These are phyloP conservation scores for Ottelia alismoides DNA, from an alignment of 106 monocot species.

Conservation along the genomic window DNA sequence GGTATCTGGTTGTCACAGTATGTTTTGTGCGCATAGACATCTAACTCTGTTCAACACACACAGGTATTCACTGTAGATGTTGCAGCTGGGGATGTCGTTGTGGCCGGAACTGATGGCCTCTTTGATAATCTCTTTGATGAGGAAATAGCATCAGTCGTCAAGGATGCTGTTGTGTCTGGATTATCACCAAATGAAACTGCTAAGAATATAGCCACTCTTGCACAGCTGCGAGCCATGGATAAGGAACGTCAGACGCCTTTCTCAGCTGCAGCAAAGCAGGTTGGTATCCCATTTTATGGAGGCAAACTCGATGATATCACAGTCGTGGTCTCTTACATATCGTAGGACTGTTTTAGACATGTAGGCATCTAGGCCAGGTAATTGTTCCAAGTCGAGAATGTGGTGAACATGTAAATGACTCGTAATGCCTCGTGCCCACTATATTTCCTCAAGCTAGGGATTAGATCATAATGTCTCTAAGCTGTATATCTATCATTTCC, in stretches of 20 bases:
- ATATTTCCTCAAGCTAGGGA: too few species aligned
- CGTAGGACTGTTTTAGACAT: too few species aligned
- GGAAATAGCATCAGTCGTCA: conserved; percentile 41
- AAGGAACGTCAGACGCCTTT: conserved; percentile 53
- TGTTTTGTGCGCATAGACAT: too few species aligned
- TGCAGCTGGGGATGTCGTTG: conserved; percentile 42
- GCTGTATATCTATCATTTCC: too few species aligned
- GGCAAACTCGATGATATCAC: conserved; percentile 67
- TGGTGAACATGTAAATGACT: too few species aligned
- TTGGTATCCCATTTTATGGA: conserved; percentile 46
- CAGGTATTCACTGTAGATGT: conserved; percentile 45
- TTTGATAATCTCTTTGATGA: conserved; percentile 54
- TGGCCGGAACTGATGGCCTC: conserved; percentile 55
- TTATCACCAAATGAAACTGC: conserved; percentile 35
- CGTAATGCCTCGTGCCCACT: too few species aligned
- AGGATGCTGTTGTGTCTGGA: conserved; percentile 35
- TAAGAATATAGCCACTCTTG: conserved; percentile 52
- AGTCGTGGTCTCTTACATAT: conserved; percentile 48
- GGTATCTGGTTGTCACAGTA: too few species aligned
- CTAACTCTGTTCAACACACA: too few species aligned
- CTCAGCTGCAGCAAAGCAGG: conserved; percentile 50
- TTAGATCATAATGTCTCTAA: too few species aligned
- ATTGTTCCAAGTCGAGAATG: too few species aligned
- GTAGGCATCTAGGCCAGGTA: too few species aligned
- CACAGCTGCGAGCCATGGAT: conserved; percentile 41